Percentiles rank a stretch among this genome's conserved stretches.
phyloP scores from a whole-genome alignment of 257 asterid species.

The Osmanthus fragrans region DNA sequence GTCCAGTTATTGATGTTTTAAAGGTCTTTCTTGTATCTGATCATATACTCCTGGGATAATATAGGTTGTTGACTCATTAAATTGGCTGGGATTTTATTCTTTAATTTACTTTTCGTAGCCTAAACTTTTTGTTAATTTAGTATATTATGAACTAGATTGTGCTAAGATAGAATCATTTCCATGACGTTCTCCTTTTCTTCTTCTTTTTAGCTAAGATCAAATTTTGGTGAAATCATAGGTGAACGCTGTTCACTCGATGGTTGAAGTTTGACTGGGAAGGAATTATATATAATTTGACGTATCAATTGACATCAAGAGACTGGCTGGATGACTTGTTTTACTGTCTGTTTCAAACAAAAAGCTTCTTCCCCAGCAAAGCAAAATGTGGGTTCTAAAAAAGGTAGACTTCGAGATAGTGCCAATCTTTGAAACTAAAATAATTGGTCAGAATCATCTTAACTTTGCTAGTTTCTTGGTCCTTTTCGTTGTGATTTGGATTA shows the following conservation, averaged over 20 bases:
- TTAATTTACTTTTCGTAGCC: not conserved
- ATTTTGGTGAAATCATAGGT: not conserved
- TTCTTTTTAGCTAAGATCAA: conserved; percentile 13
- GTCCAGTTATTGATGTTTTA: not conserved
- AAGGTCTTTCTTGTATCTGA: not conserved
- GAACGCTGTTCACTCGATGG: not conserved
- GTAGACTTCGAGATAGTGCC: conserved; percentile 34
- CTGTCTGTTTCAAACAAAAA: conserved; percentile 36
- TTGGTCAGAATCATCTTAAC: conserved; percentile 5
- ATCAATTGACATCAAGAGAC: conserved; percentile 18
- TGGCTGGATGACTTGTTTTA: conserved; percentile 55
- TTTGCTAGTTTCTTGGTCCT: not conserved
- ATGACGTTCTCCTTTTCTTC: not conserved
- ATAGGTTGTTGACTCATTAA: not conserved
- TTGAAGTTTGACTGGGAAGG: conserved; percentile 12
- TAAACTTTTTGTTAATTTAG: not conserved
- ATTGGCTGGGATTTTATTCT: not conserved
- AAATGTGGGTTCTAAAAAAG: conserved; percentile 49
- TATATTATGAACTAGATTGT: not conserved
- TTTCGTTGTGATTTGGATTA: not conserved
- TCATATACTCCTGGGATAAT: not conserved
- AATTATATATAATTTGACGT: conserved; percentile 17
- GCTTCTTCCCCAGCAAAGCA: conserved; percentile 30
- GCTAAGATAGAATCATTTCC: not conserved
- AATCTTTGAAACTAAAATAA: conserved; percentile 8